Conservation (phyloP, 2,329 filamentous ascomycete genomes). For the Ceratocystis papillata region DNA sequence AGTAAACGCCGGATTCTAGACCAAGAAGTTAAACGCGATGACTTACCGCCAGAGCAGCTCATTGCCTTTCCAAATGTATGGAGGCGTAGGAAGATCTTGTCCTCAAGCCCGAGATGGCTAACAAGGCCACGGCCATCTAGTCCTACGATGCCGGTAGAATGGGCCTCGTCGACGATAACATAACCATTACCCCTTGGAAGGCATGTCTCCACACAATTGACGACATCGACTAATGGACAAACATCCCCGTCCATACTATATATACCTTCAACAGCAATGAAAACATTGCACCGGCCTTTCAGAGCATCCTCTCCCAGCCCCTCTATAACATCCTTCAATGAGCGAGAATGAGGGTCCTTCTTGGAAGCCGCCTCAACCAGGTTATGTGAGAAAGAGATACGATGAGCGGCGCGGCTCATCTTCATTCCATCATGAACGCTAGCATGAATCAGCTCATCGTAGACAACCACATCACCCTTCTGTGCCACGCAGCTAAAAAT, state of each 20-base stretch:
- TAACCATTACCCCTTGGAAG: slow-evolving; percentile 50
- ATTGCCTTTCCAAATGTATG: slow-evolving; percentile 60
- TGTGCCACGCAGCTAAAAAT: slow-evolving; percentile 52
- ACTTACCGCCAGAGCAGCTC: slow-evolving; percentile 57
- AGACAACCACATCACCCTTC: slow-evolving; percentile 51
- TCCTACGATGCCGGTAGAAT: slow-evolving; percentile 53
- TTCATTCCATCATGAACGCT: slow-evolving; percentile 70
- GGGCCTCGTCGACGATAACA: slow-evolving; percentile 58
- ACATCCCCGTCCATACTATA: slow-evolving; percentile 82
- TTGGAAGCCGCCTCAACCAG: slow-evolving; percentile 30
- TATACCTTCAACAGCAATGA: slow-evolving; percentile 58
- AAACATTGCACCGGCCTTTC: slow-evolving; percentile 42
- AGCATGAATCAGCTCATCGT: slow-evolving; percentile 67
- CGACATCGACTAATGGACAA: slow-evolving; percentile 50
- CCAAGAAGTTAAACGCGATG: background rate
- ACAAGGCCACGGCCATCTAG: slow-evolving; percentile 47
- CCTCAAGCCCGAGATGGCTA: slow-evolving; percentile 44
- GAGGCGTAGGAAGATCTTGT: slow-evolving; percentile 46
- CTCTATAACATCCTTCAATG: slow-evolving; percentile 26
- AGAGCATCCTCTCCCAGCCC: slow-evolving; percentile 30
- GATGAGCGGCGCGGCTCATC: slow-evolving; percentile 44
- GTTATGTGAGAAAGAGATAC: slow-evolving; percentile 49
- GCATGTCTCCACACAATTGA: slow-evolving; percentile 44
- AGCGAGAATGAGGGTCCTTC: slow-evolving; percentile 1
- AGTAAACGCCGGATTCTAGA: background rate